Percentiles rank a stretch among this genome's conserved stretches.
Evolutionary conservation across 495 filamentous ascomycete genomes (phyloP).

Genomic region (Lophiostoma macrostomum): DNA sequence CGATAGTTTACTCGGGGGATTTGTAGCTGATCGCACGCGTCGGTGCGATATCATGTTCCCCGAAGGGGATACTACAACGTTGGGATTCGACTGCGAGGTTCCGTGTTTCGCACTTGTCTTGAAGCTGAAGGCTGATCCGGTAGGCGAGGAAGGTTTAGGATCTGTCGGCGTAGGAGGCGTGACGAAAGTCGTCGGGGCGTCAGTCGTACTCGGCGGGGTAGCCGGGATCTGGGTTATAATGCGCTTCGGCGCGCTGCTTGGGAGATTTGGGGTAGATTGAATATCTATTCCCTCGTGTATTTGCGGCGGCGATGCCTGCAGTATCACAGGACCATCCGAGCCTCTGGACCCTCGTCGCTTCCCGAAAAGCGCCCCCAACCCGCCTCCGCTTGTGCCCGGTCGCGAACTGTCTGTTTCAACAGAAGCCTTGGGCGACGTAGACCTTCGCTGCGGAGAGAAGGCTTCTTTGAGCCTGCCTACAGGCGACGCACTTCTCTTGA

Average conservation of each 20-base stretch:
- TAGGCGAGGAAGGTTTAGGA: constrained; percentile 28
- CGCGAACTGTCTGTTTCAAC: constrained; percentile 23
- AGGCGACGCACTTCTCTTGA: constrained; percentile 33
- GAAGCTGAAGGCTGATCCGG: constrained; percentile 25
- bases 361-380: constrained; percentile 29
- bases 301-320: constrained; percentile 21
- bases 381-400: constrained; percentile 18
- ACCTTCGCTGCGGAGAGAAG: constrained; percentile 31
- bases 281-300: constrained; percentile 21
- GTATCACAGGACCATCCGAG: constrained; percentile 10
- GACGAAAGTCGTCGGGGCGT: constrained; percentile 42
- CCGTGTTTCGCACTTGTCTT: constrained; percentile 32
- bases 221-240: constrained; percentile 33
- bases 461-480: constrained; percentile 39
- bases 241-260: constrained; percentile 15
- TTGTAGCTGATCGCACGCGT: constrained; percentile 62
- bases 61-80: constrained; percentile 46
- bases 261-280: constrained; percentile 21
- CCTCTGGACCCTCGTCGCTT: constrained; percentile 18
- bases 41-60: constrained; percentile 77
- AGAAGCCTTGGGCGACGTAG: constrained; percentile 26
- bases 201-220: constrained; percentile 39
- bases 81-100: constrained; percentile 39
- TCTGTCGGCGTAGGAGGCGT: constrained; percentile 46
- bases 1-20: constrained; percentile 85